Evolutionary conservation across 495 filamentous ascomycete genomes (phyloP), one percentile per base, ranked within the genome.

Genomic region (Copromyces sp.): DNA sequence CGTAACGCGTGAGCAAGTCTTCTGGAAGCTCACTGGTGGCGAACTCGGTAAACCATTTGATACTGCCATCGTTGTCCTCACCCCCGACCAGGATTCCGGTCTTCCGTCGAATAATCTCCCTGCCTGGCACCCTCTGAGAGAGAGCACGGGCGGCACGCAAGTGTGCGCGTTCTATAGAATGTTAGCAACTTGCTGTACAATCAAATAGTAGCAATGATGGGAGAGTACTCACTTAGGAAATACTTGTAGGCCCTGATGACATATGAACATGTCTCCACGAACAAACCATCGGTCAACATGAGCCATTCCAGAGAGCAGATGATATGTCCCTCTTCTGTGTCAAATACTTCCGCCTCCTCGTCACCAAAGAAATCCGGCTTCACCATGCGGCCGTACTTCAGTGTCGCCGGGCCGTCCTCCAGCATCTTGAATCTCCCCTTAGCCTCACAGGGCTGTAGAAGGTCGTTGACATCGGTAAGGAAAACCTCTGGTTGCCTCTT

Each of bases 281-380:
- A 93, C 71, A 93, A 84, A 2, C 86, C 90, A 37, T 91, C 89
- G 16, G 93, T 84, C 65, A 91, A 82, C 73, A 92, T 81, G 78
- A 93, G 90, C 95, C 95, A 99, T 76, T 97, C 92, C 71, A 97
- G 80, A 70, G 90, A 89, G 44, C 90, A 87, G 69, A 98, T 93
- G 72, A 97, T 82, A 53, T 87, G 82, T 68, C 92, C 87, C 72
- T 97, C 93, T 69, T 87, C 77, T 14, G 70, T n/a, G 17, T 82
- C 78, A 7, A 84, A 80, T 16, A 81, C 79, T 16, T 88, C 86
- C 17, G 89, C 77, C 24, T 65, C 32, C 47, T 88, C 84, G 5
- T 88, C 86, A 20, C 90, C 90, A 35, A 93, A 89, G 75, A 92
- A 89, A 72, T 90, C 88, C 32, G 86, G 86, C 74, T 84, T 89